Conservation (phyloP, 2,329 filamentous ascomycete species). For the Colletotrichum godetiae region DNA sequence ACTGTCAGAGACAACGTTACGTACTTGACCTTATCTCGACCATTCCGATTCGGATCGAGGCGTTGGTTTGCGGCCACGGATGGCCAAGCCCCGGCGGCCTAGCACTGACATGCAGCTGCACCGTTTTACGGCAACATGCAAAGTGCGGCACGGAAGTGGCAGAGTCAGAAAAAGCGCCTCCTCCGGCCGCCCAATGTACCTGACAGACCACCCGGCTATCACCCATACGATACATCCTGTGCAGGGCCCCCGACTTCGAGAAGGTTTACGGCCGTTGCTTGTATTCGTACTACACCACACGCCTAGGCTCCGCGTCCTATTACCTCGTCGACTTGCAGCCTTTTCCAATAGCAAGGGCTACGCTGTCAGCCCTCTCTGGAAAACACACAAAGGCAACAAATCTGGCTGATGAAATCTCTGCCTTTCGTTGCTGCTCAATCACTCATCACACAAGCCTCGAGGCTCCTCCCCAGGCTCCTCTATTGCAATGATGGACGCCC, state of each 20-base stretch:
- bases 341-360: not conserved
- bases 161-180: not conserved
- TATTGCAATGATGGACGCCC: not conserved
- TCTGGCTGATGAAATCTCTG: not conserved
- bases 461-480: not conserved
- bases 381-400: not conserved
- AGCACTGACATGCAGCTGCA: conserved; percentile 4
- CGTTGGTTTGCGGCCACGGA: not conserved
- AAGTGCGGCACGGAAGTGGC: conserved; percentile 16
- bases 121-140: conserved; percentile 5
- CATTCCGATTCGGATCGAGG: not conserved
- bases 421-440: not conserved
- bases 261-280: conserved; percentile 11
- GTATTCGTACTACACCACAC: not conserved
- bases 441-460: not conserved
- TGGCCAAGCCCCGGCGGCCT: conserved; percentile 5
- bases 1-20: not conserved
- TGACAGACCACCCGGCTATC: not conserved
- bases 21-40: conserved; percentile 1
- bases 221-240: not conserved
- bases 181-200: not conserved
- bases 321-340: not conserved
- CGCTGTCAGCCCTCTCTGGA: not conserved
- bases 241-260: not conserved
- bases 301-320: not conserved